Base-by-base conservation (phyloP, 2,329 filamentous ascomycete genomes). In the Alternaria atra region DNA sequence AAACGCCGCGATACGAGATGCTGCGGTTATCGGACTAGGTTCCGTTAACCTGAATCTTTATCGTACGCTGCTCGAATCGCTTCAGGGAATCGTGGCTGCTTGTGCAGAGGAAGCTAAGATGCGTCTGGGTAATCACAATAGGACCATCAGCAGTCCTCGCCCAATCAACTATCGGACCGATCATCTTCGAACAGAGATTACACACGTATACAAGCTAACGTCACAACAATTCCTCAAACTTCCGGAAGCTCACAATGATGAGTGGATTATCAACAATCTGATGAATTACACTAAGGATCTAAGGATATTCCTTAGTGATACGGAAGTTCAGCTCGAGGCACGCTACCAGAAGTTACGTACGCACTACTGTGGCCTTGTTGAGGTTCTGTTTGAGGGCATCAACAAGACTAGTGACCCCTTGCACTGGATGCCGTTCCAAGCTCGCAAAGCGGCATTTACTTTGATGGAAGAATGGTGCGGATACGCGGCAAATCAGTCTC, bases 401-500 rank as follows among this genome's bases (percentile, higher is more conserved):
- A 95, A 94, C 69, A 87, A 90, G 52, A 93, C 93, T 0, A 89
- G 89, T 63, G 92, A 97, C 61, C 91, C 93, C 2, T 90, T 92
- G 5, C 87, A 93, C 32, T 99, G 95, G 94, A 95, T 99, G 88
- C 94, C 95, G 0, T 99, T 99, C 73, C 95, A 99, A 77, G 92
- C 94, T 12, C 86, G 96, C 40, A 97, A 97, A 76, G 97, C 95
- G 5, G 91, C 94, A 0, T 99, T 99, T 74, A 90, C 94, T 0
- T 82, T 99, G 48, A 98, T 99, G 94, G 95, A 99, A 79, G 94
- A 98, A 67, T 99, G 96, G 96, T 99, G 95, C 76, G 95, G 95
- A 2, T 97, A 96, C 77, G 97, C 94, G 7, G 93, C 94, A 0
- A 97, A 97, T 66, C 93, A 96, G 75, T 84, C 82, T 13, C 91